Conservation (phyloP, 495 filamentous ascomycete species). For the Neurospora hispaniola region DNA sequence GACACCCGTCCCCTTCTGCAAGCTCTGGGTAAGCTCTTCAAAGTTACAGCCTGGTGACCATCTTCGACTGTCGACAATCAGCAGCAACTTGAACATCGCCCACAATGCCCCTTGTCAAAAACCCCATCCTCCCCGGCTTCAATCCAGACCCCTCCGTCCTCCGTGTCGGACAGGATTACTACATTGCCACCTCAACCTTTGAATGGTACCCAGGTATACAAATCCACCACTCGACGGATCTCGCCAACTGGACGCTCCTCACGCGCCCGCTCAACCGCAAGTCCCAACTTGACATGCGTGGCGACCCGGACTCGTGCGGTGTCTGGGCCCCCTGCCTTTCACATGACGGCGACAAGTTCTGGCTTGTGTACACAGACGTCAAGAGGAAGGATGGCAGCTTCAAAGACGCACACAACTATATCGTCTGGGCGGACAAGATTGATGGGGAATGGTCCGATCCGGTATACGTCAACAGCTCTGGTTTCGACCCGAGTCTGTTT, state of each 20-base stretch:
- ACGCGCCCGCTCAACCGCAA: conserved; percentile 48
- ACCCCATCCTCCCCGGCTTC: conserved; percentile 54
- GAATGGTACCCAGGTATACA: conserved; percentile 52
- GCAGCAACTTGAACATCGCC: neutral
- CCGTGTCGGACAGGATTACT: conserved; percentile 47
- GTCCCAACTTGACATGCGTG: conserved; percentile 52
- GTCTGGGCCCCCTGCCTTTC: conserved; percentile 53
- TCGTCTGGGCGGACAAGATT: conserved; percentile 34
- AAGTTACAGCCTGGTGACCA: neutral
- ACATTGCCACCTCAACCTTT: conserved; percentile 53
- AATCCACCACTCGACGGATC: conserved; percentile 47
- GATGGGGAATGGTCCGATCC: conserved; percentile 48
- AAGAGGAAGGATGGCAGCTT: conserved; percentile 46
- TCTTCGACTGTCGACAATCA: neutral
- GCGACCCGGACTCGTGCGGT: conserved; percentile 47
- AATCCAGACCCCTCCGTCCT: conserved; percentile 53
- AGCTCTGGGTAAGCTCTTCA: neutral
- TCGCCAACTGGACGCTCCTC: conserved; percentile 49
- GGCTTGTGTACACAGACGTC: conserved; percentile 45
- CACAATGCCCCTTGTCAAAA: conserved; percentile 36
- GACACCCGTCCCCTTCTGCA: neutral
- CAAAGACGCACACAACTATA: conserved; percentile 48
- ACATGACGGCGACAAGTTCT: conserved; percentile 48
- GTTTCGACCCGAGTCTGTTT: conserved; percentile 50
- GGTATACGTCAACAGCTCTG: conserved; percentile 40